Percentiles rank a stretch among this genome's conserved stretches.
phyloP scores from a whole-genome alignment of 805 yeast species.

The Metschnikowia kunwiensis region DNA sequence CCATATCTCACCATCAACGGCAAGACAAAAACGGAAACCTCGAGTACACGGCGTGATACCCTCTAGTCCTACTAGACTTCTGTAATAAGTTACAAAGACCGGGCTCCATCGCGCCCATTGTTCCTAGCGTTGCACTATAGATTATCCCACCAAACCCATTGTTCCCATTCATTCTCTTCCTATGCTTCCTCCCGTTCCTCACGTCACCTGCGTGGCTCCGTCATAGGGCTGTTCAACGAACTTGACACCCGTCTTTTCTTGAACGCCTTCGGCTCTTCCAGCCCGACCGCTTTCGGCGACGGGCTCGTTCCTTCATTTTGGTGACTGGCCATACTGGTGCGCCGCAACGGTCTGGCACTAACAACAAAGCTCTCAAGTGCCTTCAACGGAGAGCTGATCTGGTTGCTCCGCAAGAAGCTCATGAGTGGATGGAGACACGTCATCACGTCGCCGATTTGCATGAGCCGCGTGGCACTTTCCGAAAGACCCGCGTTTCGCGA shows the following conservation, averaged over 20 bases:
- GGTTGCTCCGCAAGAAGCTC: conserved; percentile 48
- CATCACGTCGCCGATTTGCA: conserved; percentile 80
- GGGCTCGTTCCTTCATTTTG: conserved; percentile 7
- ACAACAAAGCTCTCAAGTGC: conserved; percentile 47
- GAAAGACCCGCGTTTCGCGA: conserved; percentile 61
- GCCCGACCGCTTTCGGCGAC: conserved; percentile 9
- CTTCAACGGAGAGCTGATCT: conserved; percentile 51
- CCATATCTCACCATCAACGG: too few species aligned
- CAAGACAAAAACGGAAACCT: too few species aligned
- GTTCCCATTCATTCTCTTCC: too few species aligned
- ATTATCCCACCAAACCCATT: too few species aligned
- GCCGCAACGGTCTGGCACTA: too few species aligned
- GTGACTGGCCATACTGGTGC: background rate
- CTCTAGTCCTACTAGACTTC: too few species aligned
- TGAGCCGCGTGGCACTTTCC: conserved; percentile 60
- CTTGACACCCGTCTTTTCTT: conserved; percentile 15
- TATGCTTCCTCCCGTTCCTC: too few species aligned
- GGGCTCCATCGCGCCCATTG: too few species aligned
- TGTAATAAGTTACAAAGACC: too few species aligned
- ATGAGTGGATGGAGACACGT: conserved; percentile 64
- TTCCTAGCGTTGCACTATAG: too few species aligned
- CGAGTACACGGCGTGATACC: too few species aligned
- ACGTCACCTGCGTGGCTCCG: too few species aligned
- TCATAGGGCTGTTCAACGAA: conserved; percentile 13
- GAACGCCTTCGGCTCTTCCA: conserved; percentile 9